These are phyloP conservation scores for Tephrocybe sp. DNA, from an alignment of 768 basidiomycete genomes.

Conservation along the genomic window DNA sequence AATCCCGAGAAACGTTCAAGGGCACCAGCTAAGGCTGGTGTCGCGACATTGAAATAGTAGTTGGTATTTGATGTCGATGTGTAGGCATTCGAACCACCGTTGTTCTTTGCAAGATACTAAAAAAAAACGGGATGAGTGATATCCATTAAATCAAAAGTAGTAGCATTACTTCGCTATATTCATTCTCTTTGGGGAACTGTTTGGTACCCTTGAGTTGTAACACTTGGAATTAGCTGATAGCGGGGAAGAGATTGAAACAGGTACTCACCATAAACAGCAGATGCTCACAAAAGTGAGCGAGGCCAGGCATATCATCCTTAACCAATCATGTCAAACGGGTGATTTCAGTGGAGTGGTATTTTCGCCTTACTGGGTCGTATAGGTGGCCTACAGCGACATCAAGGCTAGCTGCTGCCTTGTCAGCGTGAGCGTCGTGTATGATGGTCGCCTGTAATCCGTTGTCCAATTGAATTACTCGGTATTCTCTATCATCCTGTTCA, in stretches of 20 bases:
- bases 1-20: slow-evolving; percentile 80
- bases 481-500: slow-evolving; percentile 74
- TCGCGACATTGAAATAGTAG: slow-evolving; percentile 75
- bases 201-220: slow-evolving; percentile 59
- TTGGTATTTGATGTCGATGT: slow-evolving; percentile 92
- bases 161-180: slow-evolving; percentile 77
- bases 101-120: slow-evolving; percentile 76
- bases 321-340: slow-evolving; percentile 5
- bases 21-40: slow-evolving; percentile 61
- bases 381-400: slow-evolving; percentile 95
- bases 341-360: not conserved
- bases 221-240: not conserved
- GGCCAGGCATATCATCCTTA: slow-evolving; percentile 85
- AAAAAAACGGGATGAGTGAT: slow-evolving; percentile 3
- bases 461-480: slow-evolving; percentile 76
- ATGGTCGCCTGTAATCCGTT: slow-evolving; percentile 89
- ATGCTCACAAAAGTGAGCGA: slow-evolving; percentile 96
- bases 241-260: not conserved
- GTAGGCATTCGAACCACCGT: slow-evolving; percentile 87
- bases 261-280: slow-evolving; percentile 85
- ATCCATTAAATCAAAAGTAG: slow-evolving; percentile 1
- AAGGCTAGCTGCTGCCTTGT: slow-evolving; percentile 93
- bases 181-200: slow-evolving; percentile 88
- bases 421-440: slow-evolving; percentile 79
- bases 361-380: slow-evolving; percentile 75